Evolutionary conservation across 2,329 filamentous ascomycete species (phyloP).

Genomic region (Colletotrichum sp.): DNA sequence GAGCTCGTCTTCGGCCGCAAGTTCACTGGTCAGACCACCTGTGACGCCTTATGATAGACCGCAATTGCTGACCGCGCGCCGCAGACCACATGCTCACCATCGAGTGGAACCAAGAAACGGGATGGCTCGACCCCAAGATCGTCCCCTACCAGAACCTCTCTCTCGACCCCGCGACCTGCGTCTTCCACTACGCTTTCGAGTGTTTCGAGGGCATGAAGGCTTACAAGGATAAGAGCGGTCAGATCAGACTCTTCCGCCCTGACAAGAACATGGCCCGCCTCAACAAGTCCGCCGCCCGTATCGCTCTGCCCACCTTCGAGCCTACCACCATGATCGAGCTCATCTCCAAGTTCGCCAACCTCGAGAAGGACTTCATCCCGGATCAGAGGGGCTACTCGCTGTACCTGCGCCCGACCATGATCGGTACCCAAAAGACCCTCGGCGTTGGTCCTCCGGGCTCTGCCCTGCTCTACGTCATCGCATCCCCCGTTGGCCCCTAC

Average conservation of each 20-base stretch:
- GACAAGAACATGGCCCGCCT: conserved; percentile 95
- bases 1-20: conserved; percentile 88
- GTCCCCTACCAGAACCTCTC: conserved; percentile 96
- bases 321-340: conserved; percentile 76
- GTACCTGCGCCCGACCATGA: conserved; percentile 95
- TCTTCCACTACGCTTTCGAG: conserved; percentile 98
- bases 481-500: conserved; percentile 95
- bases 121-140: conserved; percentile 85
- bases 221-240: conserved; percentile 84
- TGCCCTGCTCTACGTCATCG: conserved; percentile 92
- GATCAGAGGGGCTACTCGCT: conserved; percentile 87
- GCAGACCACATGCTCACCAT: conserved; percentile 95
- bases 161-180: conserved; percentile 93
- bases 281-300: conserved; percentile 89
- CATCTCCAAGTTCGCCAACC: conserved; percentile 77
- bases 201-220: conserved; percentile 99
- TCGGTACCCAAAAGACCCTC: conserved; percentile 93
- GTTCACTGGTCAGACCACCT: conserved; percentile 73
- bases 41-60: not conserved
- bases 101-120: conserved; percentile 86
- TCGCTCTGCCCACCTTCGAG: conserved; percentile 89
- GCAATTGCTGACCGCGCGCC: not conserved
- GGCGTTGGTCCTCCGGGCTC: conserved; percentile 92
- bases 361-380: conserved; percentile 92
- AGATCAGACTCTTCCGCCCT: conserved; percentile 88